These are phyloP conservation scores for Aurantiochytrium sp. DNA, from an alignment of 108 stramenopile genomes.

Conservation along the genomic window DNA sequence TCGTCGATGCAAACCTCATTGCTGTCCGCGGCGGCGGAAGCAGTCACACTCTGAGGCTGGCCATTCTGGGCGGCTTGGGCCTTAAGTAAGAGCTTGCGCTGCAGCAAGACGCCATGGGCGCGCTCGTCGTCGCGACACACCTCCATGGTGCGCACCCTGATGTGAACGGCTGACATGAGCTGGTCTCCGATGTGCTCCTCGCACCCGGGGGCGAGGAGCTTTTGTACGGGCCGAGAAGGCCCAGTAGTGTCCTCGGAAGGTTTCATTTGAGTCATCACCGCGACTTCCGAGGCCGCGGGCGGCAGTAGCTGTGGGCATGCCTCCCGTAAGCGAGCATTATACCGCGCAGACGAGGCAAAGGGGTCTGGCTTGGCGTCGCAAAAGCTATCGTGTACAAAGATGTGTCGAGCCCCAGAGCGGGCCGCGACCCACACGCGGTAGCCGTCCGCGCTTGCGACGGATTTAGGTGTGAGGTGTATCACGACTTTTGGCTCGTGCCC, in stretches of 20 bases:
- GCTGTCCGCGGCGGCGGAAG: neutral
- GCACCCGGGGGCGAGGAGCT: neutral
- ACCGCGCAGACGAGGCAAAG: neutral
- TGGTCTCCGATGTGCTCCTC: neutral
- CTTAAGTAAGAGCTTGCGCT: neutral
- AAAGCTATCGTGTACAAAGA: neutral
- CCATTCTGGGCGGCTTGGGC: neutral
- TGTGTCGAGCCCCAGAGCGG: neutral
- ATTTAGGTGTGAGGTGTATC: neutral
- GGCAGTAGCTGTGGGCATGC: neutral
- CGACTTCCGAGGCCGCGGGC: neutral
- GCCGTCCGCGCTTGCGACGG: neutral
- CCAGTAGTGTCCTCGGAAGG: too few species aligned
- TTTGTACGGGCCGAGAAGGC: neutral
- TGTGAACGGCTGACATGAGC: neutral
- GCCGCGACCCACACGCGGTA: neutral
- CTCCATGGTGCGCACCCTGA: neutral
- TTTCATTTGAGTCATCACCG: too few species aligned
- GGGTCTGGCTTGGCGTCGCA: neutral
- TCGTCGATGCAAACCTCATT: slow-evolving; percentile 16
- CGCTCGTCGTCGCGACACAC: neutral
- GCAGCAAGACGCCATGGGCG: neutral
- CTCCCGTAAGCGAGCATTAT: neutral
- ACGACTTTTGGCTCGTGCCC: neutral
- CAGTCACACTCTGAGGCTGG: neutral